Evolutionary conservation across 2,329 filamentous ascomycete genomes (phyloP), one percentile per base, ranked within the genome.

Genomic region (Chaetomium olivaceum): DNA sequence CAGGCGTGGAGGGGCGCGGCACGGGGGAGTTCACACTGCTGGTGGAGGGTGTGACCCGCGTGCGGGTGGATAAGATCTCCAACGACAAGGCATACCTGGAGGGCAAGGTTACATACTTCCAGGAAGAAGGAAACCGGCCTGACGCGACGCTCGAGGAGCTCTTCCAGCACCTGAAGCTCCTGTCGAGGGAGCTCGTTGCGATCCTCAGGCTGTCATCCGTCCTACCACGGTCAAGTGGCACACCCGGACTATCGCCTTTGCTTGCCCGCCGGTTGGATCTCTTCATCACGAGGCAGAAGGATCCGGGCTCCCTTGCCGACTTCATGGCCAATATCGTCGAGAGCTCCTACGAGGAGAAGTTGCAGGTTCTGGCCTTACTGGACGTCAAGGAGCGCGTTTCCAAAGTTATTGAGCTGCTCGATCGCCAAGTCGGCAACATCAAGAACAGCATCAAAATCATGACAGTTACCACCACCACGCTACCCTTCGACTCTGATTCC

Each of bases 241-340:
- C 85, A 25, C 84, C 87, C 0, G 84, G 85, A 4, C 80, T 98
- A 19, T 93, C 93, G 3, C 93, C 94, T 0, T 81, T 94, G n/a
- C 84, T 98, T 61, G 92, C 92, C 0, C 87, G 93, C 59, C 87
- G 93, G 61, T 86, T 99, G 52, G 93, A 98, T 74, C 80, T 93
- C 61, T 95, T 92, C 77, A 97, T 99, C 69, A 85, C 88, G 36
- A 88, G 90, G 76, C 96, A 95, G 75, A 89, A 92, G 66, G 77
- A 98, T 71, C 93, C 93, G 1, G 94, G 94, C 2, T 81, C 88
- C 9, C 83, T 99, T 11, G 94, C 95, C 7, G 95, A 99, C 76
- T 98, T 98, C 76, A 97, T 99, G 92, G 90, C 92, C 48, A 96
- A 97, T 75, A 86, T 98, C 27, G 87, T 96, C 2, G 92, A 97